phyloP scores from a whole-genome alignment of 805 yeast genomes.

The Cephaloascus albidus region DNA sequence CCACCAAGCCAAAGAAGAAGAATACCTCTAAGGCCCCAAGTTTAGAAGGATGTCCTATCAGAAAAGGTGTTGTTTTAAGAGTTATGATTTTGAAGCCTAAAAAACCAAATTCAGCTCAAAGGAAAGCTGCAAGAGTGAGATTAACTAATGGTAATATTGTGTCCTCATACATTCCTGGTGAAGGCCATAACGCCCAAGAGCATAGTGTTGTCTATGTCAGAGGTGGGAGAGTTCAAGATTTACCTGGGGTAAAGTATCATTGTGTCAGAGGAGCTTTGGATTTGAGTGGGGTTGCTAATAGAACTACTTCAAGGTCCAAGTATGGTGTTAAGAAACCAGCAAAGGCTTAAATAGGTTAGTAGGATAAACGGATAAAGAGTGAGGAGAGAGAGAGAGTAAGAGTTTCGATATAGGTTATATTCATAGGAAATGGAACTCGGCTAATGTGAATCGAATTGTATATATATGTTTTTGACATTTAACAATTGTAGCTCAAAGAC shows the following conservation, averaged over 20 bases:
- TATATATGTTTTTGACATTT: no score
- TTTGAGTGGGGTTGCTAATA: conserved; percentile 89
- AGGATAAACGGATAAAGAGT: conserved; percentile 1
- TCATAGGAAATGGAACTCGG: no score
- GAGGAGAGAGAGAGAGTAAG: no score
- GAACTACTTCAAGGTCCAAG: conserved; percentile 82
- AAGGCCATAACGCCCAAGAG: conserved; percentile 97
- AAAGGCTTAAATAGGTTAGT: conserved; percentile 16
- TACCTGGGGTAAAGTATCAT: conserved; percentile 97
- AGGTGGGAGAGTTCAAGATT: conserved; percentile 98
- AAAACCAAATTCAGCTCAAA: conserved; percentile 96
- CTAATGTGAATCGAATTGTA: neutral
- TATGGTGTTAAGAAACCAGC: conserved; percentile 89
- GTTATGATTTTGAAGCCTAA: conserved; percentile 95
- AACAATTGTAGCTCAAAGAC: no score
- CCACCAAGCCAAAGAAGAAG: conserved; percentile 39
- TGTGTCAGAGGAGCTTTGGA: conserved; percentile 90
- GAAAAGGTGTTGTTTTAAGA: conserved; percentile 87
- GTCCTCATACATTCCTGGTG: conserved; percentile 95
- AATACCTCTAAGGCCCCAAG: conserved; percentile 63
- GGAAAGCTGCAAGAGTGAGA: conserved; percentile 94
- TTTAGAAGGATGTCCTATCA: conserved; percentile 73
- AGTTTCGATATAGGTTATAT: no score
- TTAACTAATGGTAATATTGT: conserved; percentile 82
- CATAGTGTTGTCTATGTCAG: conserved; percentile 93